Percentiles rank a stretch among this genome's conserved stretches.
Conservation (phyloP, 2,329 filamentous ascomycete genomes). For the Aspergillus novoparasiticus region DNA sequence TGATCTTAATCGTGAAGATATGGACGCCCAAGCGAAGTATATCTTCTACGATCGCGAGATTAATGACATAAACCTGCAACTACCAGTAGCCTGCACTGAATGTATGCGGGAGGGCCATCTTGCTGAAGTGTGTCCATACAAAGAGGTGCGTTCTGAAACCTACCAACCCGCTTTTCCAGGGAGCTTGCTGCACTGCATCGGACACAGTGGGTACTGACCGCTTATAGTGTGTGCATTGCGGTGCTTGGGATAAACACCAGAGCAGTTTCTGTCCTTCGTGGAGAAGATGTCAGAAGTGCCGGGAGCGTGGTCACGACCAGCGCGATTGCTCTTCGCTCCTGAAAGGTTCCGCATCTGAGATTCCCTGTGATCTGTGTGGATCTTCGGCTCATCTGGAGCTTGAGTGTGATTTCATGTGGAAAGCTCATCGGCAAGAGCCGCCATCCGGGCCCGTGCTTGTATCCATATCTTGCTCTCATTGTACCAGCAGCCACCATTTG, state of each 20-base stretch:
- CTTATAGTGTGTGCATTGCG: conserved; percentile 46
- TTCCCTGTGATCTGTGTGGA: conserved; percentile 64
- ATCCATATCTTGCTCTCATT: conserved; percentile 48
- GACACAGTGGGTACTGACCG: neutral
- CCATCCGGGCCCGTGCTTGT: conserved; percentile 36
- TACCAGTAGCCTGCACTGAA: conserved; percentile 46
- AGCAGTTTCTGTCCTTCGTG: conserved; percentile 44
- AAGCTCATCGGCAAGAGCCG: conserved; percentile 33
- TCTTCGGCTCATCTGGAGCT: conserved; percentile 60
- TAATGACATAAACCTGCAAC: conserved; percentile 42
- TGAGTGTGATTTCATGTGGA: conserved; percentile 64
- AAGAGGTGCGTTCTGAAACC: conserved; percentile 37
- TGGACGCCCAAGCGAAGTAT: conserved; percentile 43
- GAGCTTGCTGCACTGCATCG: neutral
- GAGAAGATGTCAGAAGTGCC: conserved; percentile 57
- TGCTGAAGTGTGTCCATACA: conserved; percentile 44
- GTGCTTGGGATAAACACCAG: conserved; percentile 43
- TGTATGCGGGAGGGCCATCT: conserved; percentile 48
- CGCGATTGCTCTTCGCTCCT: conserved; percentile 60
- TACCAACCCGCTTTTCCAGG: neutral
- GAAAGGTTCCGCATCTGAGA: conserved; percentile 54
- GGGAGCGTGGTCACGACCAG: conserved; percentile 61
- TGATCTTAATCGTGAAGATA: conserved; percentile 42
- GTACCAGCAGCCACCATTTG: conserved; percentile 46
- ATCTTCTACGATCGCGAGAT: conserved; percentile 43